Evolutionary conservation across 345 rosid genomes (phyloP).

Genomic region (Bretschneidera sinensis): DNA sequence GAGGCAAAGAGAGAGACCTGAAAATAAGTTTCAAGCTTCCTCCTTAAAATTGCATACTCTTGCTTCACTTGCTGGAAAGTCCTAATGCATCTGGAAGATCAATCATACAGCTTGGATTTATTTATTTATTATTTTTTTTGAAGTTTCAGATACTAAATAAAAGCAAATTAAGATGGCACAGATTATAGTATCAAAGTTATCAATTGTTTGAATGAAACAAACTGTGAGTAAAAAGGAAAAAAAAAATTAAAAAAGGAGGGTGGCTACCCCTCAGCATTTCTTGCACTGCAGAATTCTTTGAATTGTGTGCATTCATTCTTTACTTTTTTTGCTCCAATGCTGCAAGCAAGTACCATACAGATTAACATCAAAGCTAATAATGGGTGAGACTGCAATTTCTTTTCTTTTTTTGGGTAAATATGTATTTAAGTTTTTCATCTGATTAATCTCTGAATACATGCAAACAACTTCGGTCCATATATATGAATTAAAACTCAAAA

Average conservation of each 20-base stretch:
- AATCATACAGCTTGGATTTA: background rate
- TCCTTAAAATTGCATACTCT: constrained; percentile 33
- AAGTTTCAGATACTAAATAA: too few species aligned
- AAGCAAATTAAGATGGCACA: too few species aligned
- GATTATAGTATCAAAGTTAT: too few species aligned
- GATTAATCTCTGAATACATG: too few species aligned
- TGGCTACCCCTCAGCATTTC: constrained; percentile 34
- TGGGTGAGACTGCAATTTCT: too few species aligned
- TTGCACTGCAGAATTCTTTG: constrained; percentile 19
- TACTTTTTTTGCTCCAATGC: constrained; percentile 40
- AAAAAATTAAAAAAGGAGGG: background rate
- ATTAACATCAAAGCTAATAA: too few species aligned
- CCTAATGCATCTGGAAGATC: constrained; percentile 27
- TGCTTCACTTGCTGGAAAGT: constrained; percentile 34
- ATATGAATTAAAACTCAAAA: too few species aligned
- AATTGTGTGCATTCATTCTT: constrained; percentile 26
- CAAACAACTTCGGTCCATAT: too few species aligned
- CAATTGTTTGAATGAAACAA: too few species aligned
- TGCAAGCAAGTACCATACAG: constrained; percentile 3
- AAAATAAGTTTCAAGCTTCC: constrained; percentile 36
- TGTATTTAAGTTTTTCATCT: too few species aligned
- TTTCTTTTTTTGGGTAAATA: too few species aligned
- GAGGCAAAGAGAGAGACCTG: constrained; percentile 23
- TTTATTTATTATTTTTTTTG: too few species aligned
- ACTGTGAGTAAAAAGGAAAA: background rate